Base-by-base conservation (phyloP, 768 basidiomycete species). In the Mycena chlorophos region DNA sequence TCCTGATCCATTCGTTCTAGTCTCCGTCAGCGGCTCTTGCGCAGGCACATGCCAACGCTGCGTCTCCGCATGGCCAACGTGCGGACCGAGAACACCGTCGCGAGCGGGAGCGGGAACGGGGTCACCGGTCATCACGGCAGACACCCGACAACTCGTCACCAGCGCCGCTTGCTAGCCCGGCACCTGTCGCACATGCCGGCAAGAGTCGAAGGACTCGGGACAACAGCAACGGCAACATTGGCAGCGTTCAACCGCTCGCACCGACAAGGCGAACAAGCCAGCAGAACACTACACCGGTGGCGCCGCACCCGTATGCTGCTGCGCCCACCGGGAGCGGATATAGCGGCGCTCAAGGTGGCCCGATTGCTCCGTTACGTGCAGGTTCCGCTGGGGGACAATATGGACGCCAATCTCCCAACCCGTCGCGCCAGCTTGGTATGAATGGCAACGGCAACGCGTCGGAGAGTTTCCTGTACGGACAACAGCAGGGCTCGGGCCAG, bases 291-390 rank as follows among this genome's bases (percentile, higher is more conserved):
- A 26, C 65, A 57, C 17, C 75, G 72, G 53, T 86, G 37, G 71
- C 78, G 19, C 78, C 85, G 27, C 89, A 91, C 66, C 89, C 89
- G 28, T 91, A 91, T 54, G 89, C 88, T 8, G 76, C 81, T 30
- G 81, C 84, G 5, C 82, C 85, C 5, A 81, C 77, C 53, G 73
- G 82, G 1, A 79, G 75, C 39, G 82, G 80, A 3, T 85, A 84
- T 17, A 69, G 68, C 25, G 71, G 73, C 31, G 65, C 64, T 5
- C 69, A 70, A 55, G 67, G 70, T 52, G 70, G 74, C 22, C 51
- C 60, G 20, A 58, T 62, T 14, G 34, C 56, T n/a, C 60, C 60
- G 3, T 38, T 61, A 40, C 56, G 60, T 17, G 56, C 50, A 19
- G 38, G 53, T 23, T 54, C 31, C 25, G 49, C 51, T 3, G 60